Evolutionary conservation across 2,329 filamentous ascomycete species (phyloP).

Genomic region (Podosphaera aphanis): DNA sequence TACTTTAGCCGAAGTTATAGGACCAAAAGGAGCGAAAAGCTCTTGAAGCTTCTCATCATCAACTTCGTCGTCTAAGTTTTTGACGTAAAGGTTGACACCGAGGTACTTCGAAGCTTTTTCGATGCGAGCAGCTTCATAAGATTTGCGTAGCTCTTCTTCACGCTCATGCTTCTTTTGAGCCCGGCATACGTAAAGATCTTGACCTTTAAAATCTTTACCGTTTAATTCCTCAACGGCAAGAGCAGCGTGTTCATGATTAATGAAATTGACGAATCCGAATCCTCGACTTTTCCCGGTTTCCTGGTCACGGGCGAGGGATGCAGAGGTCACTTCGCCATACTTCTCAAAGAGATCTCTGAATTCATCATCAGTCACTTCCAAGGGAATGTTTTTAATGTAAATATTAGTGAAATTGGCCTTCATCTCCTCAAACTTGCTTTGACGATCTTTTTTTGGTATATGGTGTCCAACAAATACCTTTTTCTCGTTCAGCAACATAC

Average conservation of each 20-base stretch:
- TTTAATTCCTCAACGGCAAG: slow-evolving; percentile 82
- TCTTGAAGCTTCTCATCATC: slow-evolving; percentile 95
- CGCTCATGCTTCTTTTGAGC: slow-evolving; percentile 99
- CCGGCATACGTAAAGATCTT: slow-evolving; percentile 93
- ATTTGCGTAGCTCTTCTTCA: slow-evolving; percentile 96
- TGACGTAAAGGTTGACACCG: slow-evolving; percentile 98
- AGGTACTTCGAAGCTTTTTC: slow-evolving; percentile 99
- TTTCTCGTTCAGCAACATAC: slow-evolving; percentile 99
- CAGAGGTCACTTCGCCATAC: slow-evolving; percentile 85
- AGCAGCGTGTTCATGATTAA: slow-evolving; percentile 67
- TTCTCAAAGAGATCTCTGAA: slow-evolving; percentile 85
- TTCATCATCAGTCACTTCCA: slow-evolving; percentile 71
- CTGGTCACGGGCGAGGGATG: slow-evolving; percentile 68
- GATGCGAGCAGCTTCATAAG: slow-evolving; percentile 88
- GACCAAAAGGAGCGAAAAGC: slow-evolving; percentile 75
- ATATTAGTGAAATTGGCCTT: slow-evolving; percentile 99
- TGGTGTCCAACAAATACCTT: slow-evolving; percentile 99
- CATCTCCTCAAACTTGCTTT: slow-evolving; percentile 99
- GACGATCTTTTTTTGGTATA: slow-evolving; percentile 98
- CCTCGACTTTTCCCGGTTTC: slow-evolving; percentile 79
- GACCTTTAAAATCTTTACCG: slow-evolving; percentile 72
- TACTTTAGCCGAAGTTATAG: slow-evolving; percentile 96
- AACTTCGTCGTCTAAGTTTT: slow-evolving; percentile 91
- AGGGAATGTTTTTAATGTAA: slow-evolving; percentile 94
- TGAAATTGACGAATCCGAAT: slow-evolving; percentile 91